These are phyloP conservation scores for Anthoceros angustus DNA, from an alignment of 225 moss, liverwort and hornwort genomes.

Conservation along the genomic window DNA sequence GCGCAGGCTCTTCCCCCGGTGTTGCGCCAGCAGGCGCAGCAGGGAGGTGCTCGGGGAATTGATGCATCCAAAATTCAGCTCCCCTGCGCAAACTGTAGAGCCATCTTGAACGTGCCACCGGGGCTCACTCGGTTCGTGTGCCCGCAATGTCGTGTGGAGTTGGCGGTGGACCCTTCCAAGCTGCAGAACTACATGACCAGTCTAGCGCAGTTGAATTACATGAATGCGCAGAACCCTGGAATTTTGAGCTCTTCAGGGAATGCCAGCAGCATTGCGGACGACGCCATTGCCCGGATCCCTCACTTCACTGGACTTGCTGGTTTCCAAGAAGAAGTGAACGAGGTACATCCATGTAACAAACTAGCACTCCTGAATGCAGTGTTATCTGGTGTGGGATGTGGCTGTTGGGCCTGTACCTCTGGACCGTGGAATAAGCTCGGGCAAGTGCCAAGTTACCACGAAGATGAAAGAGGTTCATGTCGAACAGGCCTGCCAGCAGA, in stretches of 20 bases:
- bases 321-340: constrained; percentile 3
- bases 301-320: constrained; percentile 1
- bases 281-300: constrained; percentile 11
- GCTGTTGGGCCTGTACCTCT: no score
- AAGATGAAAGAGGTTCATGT: no score
- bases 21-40: constrained; percentile 35
- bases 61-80: constrained; percentile 84
- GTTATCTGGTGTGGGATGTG: no score
- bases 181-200: constrained; percentile 69
- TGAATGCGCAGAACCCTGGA: constrained; percentile 19
- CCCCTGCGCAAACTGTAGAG: constrained; percentile 92
- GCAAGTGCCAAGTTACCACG: no score
- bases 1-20: constrained; percentile 82
- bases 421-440: no score
- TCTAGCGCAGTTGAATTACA: constrained; percentile 24
- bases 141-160: constrained; percentile 95
- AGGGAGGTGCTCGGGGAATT: constrained; percentile 55
- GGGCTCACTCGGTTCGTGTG: constrained; percentile 83
- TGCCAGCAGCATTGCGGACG: constrained; percentile 17
- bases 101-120: constrained; percentile 86
- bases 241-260: constrained; percentile 17
- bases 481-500: no score
- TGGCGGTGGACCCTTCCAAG: constrained; percentile 91
- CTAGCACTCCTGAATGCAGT: no score
- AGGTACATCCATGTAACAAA: not conserved